These are phyloP conservation scores for Globisporangium alternatum DNA, from an alignment of 352 stramenopile species.

Conservation along the genomic window DNA sequence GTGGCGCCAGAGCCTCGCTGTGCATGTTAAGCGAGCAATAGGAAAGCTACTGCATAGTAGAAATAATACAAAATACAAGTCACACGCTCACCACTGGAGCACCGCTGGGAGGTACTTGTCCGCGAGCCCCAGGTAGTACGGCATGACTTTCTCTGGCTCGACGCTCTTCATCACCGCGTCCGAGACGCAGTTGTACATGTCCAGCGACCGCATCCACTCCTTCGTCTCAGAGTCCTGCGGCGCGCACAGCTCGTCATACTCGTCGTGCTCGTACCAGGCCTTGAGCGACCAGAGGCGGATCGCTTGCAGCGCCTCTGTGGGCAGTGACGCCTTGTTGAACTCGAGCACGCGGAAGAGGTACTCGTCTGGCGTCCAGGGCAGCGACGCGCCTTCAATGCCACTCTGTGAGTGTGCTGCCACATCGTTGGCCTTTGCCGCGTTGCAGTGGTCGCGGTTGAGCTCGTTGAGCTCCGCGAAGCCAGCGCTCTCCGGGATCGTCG, in stretches of 20 bases:
- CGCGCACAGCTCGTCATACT: constrained; percentile 44
- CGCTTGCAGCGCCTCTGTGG: constrained; percentile 53
- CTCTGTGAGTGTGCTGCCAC: not conserved
- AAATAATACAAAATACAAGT: not conserved
- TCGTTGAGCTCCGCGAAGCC: constrained; percentile 58
- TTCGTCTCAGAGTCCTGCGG: constrained; percentile 56
- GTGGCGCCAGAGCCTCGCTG: not conserved
- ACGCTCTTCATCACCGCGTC: constrained; percentile 41
- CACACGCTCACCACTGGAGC: constrained; percentile 65
- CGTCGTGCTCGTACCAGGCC: constrained; percentile 57
- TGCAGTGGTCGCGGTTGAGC: constrained; percentile 59
- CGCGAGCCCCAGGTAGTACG: constrained; percentile 63
- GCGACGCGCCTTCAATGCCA: constrained; percentile 38
- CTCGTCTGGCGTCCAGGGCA: constrained; percentile 80
- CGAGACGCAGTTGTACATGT: constrained; percentile 30
- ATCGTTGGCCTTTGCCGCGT: constrained; percentile 5
- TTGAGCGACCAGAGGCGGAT: constrained; percentile 79
- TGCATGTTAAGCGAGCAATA: not conserved
- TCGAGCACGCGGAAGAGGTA: constrained; percentile 72
- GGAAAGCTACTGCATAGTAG: not conserved
- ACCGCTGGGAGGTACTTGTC: constrained; percentile 70
- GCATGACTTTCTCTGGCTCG: constrained; percentile 38
- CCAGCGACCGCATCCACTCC: constrained; percentile 61
- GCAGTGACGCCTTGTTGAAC: constrained; percentile 58
- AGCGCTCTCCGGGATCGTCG: constrained; percentile 55